phyloP scores from a whole-genome alignment of 208 protist genomes.

The Leishmania tropica region DNA sequence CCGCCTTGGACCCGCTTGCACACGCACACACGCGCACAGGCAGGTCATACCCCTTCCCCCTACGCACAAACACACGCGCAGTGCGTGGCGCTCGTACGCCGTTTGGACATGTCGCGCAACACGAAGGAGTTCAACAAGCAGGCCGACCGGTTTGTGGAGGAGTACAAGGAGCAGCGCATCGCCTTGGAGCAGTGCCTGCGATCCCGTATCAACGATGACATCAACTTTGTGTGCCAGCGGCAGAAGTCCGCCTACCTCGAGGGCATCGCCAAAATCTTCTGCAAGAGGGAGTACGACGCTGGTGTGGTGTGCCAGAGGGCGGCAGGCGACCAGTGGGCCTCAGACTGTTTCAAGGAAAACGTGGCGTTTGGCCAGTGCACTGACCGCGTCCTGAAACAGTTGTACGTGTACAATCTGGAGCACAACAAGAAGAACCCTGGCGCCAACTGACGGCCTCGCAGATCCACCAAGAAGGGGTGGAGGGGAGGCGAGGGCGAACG shows the following conservation, averaged over 20 bases:
- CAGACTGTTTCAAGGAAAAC: constrained; percentile 86
- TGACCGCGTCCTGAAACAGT: constrained; percentile 74
- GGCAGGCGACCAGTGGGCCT: constrained; percentile 75
- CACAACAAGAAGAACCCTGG: constrained; percentile 77
- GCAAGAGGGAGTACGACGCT: constrained; percentile 72
- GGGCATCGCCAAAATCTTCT: constrained; percentile 76
- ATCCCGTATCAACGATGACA: constrained; percentile 83
- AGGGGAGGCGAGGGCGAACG: not conserved
- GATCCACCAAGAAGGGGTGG: not conserved
- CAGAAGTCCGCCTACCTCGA: constrained; percentile 80
- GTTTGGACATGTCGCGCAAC: constrained; percentile 67
- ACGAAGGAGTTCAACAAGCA: constrained; percentile 82
- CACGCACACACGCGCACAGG: not conserved
- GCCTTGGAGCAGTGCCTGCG: constrained; percentile 76
- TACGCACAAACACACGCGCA: too few species aligned
- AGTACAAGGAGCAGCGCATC: constrained; percentile 58
- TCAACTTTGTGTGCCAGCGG: constrained; percentile 86
- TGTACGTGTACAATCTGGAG: constrained; percentile 90
- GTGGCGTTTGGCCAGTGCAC: constrained; percentile 85
- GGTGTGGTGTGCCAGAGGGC: constrained; percentile 75
- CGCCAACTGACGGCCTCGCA: constrained; percentile 43
- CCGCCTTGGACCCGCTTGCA: not conserved
- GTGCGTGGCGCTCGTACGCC: too few species aligned
- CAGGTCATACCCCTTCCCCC: too few species aligned
- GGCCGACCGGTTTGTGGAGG: constrained; percentile 60